Conservation (phyloP, 148 eudicot species). For the Rhododendron simsii region DNA sequence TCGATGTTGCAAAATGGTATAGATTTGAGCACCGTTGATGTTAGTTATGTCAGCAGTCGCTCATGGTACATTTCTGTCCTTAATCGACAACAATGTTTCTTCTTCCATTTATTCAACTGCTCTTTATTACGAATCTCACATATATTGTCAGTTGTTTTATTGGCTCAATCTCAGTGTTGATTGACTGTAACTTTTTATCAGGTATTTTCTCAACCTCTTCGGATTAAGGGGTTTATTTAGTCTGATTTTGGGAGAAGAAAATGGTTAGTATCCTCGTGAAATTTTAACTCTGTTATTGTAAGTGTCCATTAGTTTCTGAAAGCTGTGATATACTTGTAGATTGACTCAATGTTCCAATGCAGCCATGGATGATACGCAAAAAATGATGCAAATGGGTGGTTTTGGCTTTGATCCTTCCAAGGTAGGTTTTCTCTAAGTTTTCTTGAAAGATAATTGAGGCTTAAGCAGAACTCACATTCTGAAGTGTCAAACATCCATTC, state of each 20-base stretch:
- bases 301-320: not conserved
- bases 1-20: conserved; percentile 95
- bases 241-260: conserved; percentile 93
- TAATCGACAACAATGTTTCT: not conserved
- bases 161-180: conserved; percentile 13
- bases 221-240: conserved; percentile 94
- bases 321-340: not conserved
- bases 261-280: conserved; percentile 46
- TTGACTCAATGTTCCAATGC: conserved; percentile 21
- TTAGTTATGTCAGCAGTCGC: conserved; percentile 97
- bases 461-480: not conserved
- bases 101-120: conserved; percentile 9
- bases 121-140: not conserved
- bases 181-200: conserved; percentile 21
- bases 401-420: conserved; percentile 84
- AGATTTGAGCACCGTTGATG: conserved; percentile 96
- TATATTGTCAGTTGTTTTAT: not conserved
- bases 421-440: conserved; percentile 32
- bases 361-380: conserved; percentile 98
- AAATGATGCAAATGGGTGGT: conserved; percentile 99
- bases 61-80: conserved; percentile 57
- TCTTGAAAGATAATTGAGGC: not conserved
- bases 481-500: not conserved
- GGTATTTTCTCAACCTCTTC: conserved; percentile 96
- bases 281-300: not conserved